Evolutionary conservation across 208 protist species (phyloP), one percentile per base, ranked within the genome.

Genomic region (Leishmania arabica): DNA sequence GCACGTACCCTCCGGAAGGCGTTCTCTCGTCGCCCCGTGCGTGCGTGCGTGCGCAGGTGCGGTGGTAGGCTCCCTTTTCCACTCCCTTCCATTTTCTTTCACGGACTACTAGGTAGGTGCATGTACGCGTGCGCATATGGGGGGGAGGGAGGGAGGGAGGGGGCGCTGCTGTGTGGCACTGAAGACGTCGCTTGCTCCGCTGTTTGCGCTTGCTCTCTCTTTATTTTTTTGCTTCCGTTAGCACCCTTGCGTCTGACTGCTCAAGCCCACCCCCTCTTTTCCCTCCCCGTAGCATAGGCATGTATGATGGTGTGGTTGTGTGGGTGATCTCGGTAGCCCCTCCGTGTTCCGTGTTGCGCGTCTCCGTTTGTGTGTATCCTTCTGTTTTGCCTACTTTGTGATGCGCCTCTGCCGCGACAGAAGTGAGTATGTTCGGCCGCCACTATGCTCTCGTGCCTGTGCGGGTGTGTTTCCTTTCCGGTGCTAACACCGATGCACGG

Each of bases 211-310:
- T 11, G 15, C 49, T 49, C 21, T 70, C 27, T 51, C 24, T 2
- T 75, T 34, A 45, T 75, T 37, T 75, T 37, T 75, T 45, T 78
- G 1, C 21, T 49, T n/a, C 11, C 19, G 6, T 54, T 77, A n/a
- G 79, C 77, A 15, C 27, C 21, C 45, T 6, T 73, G 24, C 37
- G 27, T 51, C 40, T 31, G 31, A 6, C 56, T 66, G 56, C 77
- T 65, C 64, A 31, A 78, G 66, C 76, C 31, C 64, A 58, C 81
- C 40, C 4, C 40, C 5, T 45, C 78, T 83, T 62, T 77, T 78
- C 4, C 17, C n/a, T 40, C 6, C n/a, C 11, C 15, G 17, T 69
- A 68, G 78, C 51, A 45, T 74, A 56, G 71, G 34, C 58, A 62
- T 73, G 27, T 56, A 19, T 45, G 34, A 27, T 53, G 17, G 49